Conservation (phyloP, 2,329 filamentous ascomycete genomes). For the Diaporthe destruens region DNA sequence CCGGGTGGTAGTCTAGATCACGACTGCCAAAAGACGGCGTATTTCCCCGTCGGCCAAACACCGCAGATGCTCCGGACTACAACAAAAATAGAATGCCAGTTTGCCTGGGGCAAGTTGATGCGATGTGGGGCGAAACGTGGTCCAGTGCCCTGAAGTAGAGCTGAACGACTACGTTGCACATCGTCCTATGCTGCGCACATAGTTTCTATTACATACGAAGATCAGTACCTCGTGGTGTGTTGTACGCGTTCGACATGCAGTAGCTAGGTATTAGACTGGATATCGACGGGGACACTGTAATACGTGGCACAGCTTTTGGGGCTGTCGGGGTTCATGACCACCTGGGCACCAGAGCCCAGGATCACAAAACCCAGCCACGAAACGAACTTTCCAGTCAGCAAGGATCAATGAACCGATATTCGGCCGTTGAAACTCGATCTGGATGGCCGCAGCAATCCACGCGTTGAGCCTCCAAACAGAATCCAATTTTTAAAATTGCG, state of each 20-base stretch:
- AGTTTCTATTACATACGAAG: not conserved
- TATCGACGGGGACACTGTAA: not conserved
- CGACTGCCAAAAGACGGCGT: not conserved
- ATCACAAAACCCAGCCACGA: not conserved
- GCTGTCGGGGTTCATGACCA: not conserved
- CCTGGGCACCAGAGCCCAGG: not conserved
- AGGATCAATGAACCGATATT: not conserved
- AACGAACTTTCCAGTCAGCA: not conserved
- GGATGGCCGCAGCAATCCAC: not conserved
- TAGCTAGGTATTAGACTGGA: not conserved
- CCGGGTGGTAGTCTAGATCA: conserved; percentile 1
- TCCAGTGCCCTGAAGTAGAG: not conserved
- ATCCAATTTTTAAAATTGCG: not conserved
- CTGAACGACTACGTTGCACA: conserved; percentile 9
- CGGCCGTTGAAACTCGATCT: conserved; percentile 7
- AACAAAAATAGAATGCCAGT: conserved; percentile 8
- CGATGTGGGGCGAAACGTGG: no score
- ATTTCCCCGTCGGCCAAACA: not conserved
- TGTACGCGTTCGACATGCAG: not conserved
- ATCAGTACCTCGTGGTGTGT: not conserved
- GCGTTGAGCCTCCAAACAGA: not conserved
- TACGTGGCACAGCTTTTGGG: not conserved
- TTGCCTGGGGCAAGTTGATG: no score
- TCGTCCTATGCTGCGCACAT: not conserved
- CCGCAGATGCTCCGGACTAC: not conserved